A percentile compares a stretch with the other conserved stretches of the same genome.
These are phyloP conservation scores for Apiotrichum porosum DNA, from an alignment of 1,284 basidiomycete genomes.

Conservation along the genomic window DNA sequence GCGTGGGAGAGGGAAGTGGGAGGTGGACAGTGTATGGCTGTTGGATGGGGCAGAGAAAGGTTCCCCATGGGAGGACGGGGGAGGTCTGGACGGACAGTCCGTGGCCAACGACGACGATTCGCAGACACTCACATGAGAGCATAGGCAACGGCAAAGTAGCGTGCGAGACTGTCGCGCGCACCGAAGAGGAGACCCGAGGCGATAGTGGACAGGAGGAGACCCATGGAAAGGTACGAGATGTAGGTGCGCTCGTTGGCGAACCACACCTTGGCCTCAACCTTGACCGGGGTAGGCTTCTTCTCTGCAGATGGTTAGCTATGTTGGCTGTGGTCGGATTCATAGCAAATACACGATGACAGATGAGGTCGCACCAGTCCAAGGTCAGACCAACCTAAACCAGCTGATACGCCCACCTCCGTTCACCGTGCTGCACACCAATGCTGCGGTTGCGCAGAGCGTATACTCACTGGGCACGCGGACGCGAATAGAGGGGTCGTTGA, in stretches of 20 bases:
- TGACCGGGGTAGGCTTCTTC: constrained; percentile 82
- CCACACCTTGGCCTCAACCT: constrained; percentile 97
- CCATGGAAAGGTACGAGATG: constrained; percentile 84
- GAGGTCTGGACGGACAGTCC: too few species aligned
- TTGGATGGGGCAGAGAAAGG: not conserved
- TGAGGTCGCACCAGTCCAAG: not conserved
- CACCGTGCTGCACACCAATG: too few species aligned
- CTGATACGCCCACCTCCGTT: too few species aligned
- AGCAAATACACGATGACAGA: not conserved
- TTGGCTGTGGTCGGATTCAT: not conserved
- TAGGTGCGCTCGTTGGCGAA: constrained; percentile 98
- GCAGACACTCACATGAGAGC: constrained; percentile 58
- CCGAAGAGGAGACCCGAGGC: constrained; percentile 64
- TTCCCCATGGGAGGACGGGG: too few species aligned
- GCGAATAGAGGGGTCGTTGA: constrained; percentile 38
- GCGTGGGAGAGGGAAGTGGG: not conserved
- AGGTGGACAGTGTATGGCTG: too few species aligned
- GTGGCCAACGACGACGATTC: not conserved
- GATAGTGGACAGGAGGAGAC: constrained; percentile 78
- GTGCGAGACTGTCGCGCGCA: constrained; percentile 62
- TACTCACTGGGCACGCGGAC: constrained; percentile 41
- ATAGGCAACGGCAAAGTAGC: constrained; percentile 77
- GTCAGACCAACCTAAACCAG: too few species aligned
- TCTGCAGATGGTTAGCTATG: constrained; percentile 43
- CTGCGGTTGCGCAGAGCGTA: too few species aligned